A percentile compares a stretch with the other conserved stretches of the same genome.
Conservation (phyloP, 2,329 filamentous ascomycete genomes). For the Ceratocystis huliohia region DNA sequence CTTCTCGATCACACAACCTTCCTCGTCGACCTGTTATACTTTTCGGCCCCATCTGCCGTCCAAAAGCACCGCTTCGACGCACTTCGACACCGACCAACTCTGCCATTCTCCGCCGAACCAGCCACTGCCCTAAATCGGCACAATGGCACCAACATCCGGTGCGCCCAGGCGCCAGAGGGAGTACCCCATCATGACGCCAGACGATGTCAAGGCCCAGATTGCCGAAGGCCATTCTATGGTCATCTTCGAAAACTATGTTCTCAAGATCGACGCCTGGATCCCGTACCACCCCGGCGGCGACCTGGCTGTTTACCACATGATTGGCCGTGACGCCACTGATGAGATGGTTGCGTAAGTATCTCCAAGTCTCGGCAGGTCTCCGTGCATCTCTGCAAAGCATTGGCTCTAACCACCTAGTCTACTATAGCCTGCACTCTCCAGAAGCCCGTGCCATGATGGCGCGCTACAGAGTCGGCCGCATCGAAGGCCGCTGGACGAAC, state of each 20-base stretch:
- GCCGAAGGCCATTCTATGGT: slow-evolving; percentile 68
- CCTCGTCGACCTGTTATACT: not conserved
- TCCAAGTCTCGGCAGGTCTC: not conserved
- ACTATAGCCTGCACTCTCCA: slow-evolving; percentile 60
- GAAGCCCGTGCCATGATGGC: slow-evolving; percentile 67
- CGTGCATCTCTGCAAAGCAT: slow-evolving; percentile 18
- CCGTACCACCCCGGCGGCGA: slow-evolving; percentile 85
- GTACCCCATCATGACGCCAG: slow-evolving; percentile 31
- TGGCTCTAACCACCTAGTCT: slow-evolving; percentile 10
- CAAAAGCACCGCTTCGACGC: not conserved
- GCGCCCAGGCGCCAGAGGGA: slow-evolving; percentile 21
- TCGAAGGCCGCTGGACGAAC: slow-evolving; percentile 74
- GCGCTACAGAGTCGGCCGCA: slow-evolving; percentile 68
- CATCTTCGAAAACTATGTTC: slow-evolving; percentile 65
- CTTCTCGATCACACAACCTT: not conserved
- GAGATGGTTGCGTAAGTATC: slow-evolving; percentile 71
- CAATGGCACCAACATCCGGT: slow-evolving; percentile 14
- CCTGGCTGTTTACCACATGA: slow-evolving; percentile 84
- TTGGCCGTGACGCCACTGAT: slow-evolving; percentile 85
- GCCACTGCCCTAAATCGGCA: not conserved
- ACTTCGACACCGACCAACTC: not conserved
- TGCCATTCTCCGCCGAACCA: not conserved
- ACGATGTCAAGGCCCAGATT: slow-evolving; percentile 56
- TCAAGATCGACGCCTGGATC: slow-evolving; percentile 82
- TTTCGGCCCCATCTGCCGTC: not conserved